phyloP scores from a whole-genome alignment of 2,329 filamentous ascomycete species.

The Thelonectria blattea region DNA sequence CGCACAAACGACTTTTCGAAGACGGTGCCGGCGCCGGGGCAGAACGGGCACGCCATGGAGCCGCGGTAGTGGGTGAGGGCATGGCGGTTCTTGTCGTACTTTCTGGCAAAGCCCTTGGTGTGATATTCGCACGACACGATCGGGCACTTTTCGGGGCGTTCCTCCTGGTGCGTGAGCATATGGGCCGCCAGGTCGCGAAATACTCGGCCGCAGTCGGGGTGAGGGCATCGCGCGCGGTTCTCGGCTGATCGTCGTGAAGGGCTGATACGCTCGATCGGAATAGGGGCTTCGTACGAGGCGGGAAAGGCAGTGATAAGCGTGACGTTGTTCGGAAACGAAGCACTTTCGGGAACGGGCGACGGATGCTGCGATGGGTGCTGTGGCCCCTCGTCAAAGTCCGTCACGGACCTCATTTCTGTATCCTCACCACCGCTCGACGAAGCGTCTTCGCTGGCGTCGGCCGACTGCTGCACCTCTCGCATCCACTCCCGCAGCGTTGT shows the following conservation, averaged over 20 bases:
- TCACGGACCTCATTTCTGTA: constrained; percentile 43
- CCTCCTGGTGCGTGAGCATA: constrained; percentile 94
- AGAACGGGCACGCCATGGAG: constrained; percentile 97
- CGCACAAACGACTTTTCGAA: constrained; percentile 96
- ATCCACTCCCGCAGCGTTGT: constrained; percentile 65
- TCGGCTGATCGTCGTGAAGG: constrained; percentile 43
- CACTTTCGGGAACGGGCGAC: constrained; percentile 24
- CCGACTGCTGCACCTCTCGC: constrained; percentile 61
- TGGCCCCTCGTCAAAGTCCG: constrained; percentile 24
- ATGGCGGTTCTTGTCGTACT: constrained; percentile 98
- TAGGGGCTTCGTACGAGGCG: constrained; percentile 31
- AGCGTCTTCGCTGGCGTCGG: constrained; percentile 52
- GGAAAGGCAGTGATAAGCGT: constrained; percentile 11
- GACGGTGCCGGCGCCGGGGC: constrained; percentile 83
- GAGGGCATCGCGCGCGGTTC: constrained; percentile 58
- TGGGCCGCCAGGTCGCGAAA: constrained; percentile 79
- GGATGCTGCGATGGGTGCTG: constrained; percentile 24
- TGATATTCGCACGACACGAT: constrained; percentile 94
- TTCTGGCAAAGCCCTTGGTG: constrained; percentile 90
- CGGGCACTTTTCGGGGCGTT: constrained; percentile 94
- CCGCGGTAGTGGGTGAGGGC: constrained; percentile 97
- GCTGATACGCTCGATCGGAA: constrained; percentile 38
- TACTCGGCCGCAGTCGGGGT: constrained; percentile 63
- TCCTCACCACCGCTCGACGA: constrained; percentile 60
- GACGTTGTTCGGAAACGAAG: constrained; percentile 12